phyloP scores from a whole-genome alignment of 2,329 filamentous ascomycete species.

The Pleurostoma richardsiae region DNA sequence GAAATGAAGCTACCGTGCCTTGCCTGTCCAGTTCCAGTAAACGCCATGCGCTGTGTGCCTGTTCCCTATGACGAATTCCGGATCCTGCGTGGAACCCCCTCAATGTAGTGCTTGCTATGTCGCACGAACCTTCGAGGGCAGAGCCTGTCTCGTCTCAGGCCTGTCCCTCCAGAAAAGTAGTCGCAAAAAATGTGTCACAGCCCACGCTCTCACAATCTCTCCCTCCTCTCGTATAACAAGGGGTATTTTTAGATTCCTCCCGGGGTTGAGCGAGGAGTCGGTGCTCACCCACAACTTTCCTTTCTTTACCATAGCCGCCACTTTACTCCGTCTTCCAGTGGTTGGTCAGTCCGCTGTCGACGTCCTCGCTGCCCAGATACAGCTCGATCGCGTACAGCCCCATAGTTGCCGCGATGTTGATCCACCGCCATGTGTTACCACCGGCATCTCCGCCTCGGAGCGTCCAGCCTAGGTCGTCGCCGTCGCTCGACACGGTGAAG shows the following conservation, averaged over 20 bases:
- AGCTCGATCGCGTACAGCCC: conserved; percentile 84
- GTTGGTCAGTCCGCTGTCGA: conserved; percentile 60
- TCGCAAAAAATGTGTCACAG: no score
- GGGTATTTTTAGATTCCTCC: no score
- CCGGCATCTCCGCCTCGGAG: conserved; percentile 76
- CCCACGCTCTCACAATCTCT: no score
- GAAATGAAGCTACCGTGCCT: not conserved
- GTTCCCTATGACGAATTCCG: not conserved
- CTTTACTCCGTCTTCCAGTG: conserved; percentile 93
- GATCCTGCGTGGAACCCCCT: no score
- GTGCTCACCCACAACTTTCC: no score
- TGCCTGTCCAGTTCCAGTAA: not conserved
- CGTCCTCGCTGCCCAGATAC: conserved; percentile 77
- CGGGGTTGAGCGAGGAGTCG: no score
- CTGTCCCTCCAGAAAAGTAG: no score
- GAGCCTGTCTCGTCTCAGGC: no score
- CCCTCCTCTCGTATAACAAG: no score
- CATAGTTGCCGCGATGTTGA: conserved; percentile 88
- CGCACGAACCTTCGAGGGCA: no score
- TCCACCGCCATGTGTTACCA: conserved; percentile 88
- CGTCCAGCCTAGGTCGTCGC: conserved; percentile 69
- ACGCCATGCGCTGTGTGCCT: not conserved
- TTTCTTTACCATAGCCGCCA: no score
- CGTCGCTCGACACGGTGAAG: conserved; percentile 69
- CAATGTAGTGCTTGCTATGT: no score